Conservation (phyloP, 2,329 filamentous ascomycete genomes). For the Paracamarosporium sp. region DNA sequence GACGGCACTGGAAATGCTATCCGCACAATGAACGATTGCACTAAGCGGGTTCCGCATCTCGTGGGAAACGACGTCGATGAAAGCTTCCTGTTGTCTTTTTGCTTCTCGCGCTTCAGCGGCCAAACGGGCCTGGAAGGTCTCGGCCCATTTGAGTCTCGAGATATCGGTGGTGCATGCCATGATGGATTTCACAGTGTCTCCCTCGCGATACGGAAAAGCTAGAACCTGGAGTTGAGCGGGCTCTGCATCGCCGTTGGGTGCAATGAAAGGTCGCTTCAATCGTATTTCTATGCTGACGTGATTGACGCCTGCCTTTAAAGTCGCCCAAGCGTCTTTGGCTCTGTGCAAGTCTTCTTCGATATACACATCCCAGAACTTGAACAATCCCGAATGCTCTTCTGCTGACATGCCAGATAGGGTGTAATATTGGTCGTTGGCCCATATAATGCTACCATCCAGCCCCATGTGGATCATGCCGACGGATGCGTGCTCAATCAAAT, state of each 20-base stretch:
- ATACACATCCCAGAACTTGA: slow-evolving; percentile 34
- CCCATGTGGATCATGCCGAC: slow-evolving; percentile 43
- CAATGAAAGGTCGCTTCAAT: slow-evolving; percentile 37
- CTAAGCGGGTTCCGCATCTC: slow-evolving; percentile 55
- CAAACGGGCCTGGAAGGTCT: slow-evolving; percentile 45
- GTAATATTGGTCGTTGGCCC: slow-evolving; percentile 45
- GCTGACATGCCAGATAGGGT: slow-evolving; percentile 29
- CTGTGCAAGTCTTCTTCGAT: slow-evolving; percentile 34
- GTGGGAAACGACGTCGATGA: slow-evolving; percentile 50
- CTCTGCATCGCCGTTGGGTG: slow-evolving; percentile 37
- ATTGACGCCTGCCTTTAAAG: slow-evolving; percentile 29
- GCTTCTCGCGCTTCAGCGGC: slow-evolving; percentile 47
- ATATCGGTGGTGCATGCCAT: slow-evolving; percentile 51
- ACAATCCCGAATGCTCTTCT: slow-evolving; percentile 19
- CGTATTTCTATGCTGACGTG: slow-evolving; percentile 36
- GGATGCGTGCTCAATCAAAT: slow-evolving; percentile 43
- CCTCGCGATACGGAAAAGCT: slow-evolving; percentile 43
- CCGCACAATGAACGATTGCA: slow-evolving; percentile 54
- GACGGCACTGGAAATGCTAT: slow-evolving; percentile 48
- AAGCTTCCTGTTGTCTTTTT: slow-evolving; percentile 48
- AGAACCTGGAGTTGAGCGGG: slow-evolving; percentile 41
- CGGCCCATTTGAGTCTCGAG: slow-evolving; percentile 46
- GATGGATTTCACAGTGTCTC: slow-evolving; percentile 38
- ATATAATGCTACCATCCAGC: slow-evolving; percentile 37
- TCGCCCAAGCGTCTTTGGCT: slow-evolving; percentile 31